A percentile compares a stretch with the other conserved stretches of the same genome.
These are phyloP conservation scores for Periconia digitata DNA, from an alignment of 2,329 filamentous ascomycete genomes.

Conservation along the genomic window DNA sequence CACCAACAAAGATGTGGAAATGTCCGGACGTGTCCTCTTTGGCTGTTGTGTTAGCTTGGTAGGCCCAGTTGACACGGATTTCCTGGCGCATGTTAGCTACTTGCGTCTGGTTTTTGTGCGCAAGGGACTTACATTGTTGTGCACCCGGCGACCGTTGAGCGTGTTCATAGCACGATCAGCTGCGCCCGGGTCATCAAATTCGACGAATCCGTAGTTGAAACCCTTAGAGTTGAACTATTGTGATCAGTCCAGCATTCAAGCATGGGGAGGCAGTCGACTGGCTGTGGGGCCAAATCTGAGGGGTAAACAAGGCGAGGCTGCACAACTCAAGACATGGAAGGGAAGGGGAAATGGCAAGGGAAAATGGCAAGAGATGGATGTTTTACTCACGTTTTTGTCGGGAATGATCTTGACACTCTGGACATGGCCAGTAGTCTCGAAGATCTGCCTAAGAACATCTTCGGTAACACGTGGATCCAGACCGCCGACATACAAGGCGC, in stretches of 20 bases:
- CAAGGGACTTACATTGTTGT: slow-evolving; percentile 75
- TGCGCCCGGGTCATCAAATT: slow-evolving; percentile 96
- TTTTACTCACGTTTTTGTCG: slow-evolving; percentile 83
- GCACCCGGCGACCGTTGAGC: slow-evolving; percentile 90
- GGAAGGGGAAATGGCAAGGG: slow-evolving; percentile 5
- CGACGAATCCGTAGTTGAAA: slow-evolving; percentile 98
- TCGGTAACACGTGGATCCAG: slow-evolving; percentile 94
- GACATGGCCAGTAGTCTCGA: slow-evolving; percentile 97
- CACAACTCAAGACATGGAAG: not conserved
- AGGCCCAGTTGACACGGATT: slow-evolving; percentile 99
- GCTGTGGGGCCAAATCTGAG: not conserved
- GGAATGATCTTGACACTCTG: slow-evolving; percentile 99
- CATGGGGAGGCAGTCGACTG: not conserved
- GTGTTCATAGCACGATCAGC: slow-evolving; percentile 98
- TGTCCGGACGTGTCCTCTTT: slow-evolving; percentile 98
- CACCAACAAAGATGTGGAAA: slow-evolving; percentile 98
- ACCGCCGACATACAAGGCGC: slow-evolving; percentile 92
- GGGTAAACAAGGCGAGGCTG: not conserved
- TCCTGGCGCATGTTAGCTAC: slow-evolving; percentile 61
- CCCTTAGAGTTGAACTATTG: slow-evolving; percentile 62
- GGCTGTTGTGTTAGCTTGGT: slow-evolving; percentile 89
- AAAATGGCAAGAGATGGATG: slow-evolving; percentile 45
- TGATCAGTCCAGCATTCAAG: not conserved
- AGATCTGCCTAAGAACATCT: slow-evolving; percentile 95
- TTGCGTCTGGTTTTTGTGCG: slow-evolving; percentile 8